Base-by-base conservation (phyloP, 371 early-diverging fungal species). In the Rhizomucor miehei region DNA sequence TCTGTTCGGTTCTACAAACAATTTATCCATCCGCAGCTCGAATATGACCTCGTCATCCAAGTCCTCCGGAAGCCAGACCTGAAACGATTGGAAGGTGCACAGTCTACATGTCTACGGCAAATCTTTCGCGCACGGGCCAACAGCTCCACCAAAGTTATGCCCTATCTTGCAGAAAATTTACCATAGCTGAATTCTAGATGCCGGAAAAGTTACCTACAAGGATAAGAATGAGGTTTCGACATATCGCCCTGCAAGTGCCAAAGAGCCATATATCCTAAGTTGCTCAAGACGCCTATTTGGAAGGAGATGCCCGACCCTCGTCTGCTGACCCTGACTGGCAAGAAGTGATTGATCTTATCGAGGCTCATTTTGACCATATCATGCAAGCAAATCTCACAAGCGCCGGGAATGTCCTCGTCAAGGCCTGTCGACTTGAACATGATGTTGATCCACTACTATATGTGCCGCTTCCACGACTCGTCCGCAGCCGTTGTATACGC, bases 41-140 rank as follows among this genome's bases (percentile, higher is more conserved):
- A 55, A 47, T 55, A 55, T 39, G 55, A 40, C 16, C 29, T 48
- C 10, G 55, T 48, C 13, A 55, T 55, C 34, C 38, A 38, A 14
- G 10, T 9, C 38, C 38, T 38, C 14, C 9, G 10, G 9, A 14
- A 9, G 38, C 9, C 9, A 14, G 10, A 38, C 9, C 38, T 38
- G 38, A 38, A 38, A 38, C 9, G 9, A 9, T 14, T 38, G 9
- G 38, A 38, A 14, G 38, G 14, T 38, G 38, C 38, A 9, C 38
- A 38, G 14, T 9, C 38, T 14, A 38, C 9, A 9, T 38, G 38
- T 38, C 9, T 38, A 14, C 38, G 38, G 10, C 14, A 9, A 38
- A 38, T 38, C 9, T 38, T 10, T 38, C 10, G 38, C 38, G 38
- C 38, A 38, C 9, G 14, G 38, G 14, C 10, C 38, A 9, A 38